phyloP scores from a whole-genome alignment of 108 stramenopile genomes.

The Nitzschia inconspicua region DNA sequence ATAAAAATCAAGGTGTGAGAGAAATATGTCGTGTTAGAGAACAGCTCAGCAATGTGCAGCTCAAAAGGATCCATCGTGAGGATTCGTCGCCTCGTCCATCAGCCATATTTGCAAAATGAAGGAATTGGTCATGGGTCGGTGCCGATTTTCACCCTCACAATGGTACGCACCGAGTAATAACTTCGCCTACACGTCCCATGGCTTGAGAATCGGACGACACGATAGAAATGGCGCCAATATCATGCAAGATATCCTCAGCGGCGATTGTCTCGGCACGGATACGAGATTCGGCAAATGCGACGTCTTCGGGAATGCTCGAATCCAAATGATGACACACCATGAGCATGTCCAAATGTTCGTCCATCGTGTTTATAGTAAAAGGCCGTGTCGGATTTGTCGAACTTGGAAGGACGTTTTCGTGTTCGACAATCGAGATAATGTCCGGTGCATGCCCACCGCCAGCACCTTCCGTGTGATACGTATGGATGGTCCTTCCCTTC shows the following conservation, averaged over 20 bases:
- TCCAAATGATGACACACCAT: constrained; percentile 97
- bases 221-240: constrained; percentile 95
- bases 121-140: too few species aligned
- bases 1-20: too few species aligned
- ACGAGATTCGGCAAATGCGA: constrained; percentile 95
- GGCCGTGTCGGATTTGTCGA: constrained; percentile 97
- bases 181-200: constrained; percentile 98
- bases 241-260: constrained; percentile 97
- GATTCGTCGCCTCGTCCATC: too few species aligned
- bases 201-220: constrained; percentile 92
- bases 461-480: constrained; percentile 92
- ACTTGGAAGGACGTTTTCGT: constrained; percentile 88
- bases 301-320: constrained; percentile 90
- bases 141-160: too few species aligned
- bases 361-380: constrained; percentile 95
- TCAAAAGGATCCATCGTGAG: too few species aligned
- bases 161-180: too few species aligned
- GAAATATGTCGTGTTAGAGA: too few species aligned
- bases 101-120: too few species aligned
- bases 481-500: constrained; percentile 94
- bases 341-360: constrained; percentile 99
- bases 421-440: constrained; percentile 95
- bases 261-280: constrained; percentile 98
- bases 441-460: constrained; percentile 98
- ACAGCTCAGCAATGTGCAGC: too few species aligned